These are phyloP conservation scores for Talaromyces adpressus DNA, from an alignment of 495 filamentous ascomycete genomes.

Conservation along the genomic window DNA sequence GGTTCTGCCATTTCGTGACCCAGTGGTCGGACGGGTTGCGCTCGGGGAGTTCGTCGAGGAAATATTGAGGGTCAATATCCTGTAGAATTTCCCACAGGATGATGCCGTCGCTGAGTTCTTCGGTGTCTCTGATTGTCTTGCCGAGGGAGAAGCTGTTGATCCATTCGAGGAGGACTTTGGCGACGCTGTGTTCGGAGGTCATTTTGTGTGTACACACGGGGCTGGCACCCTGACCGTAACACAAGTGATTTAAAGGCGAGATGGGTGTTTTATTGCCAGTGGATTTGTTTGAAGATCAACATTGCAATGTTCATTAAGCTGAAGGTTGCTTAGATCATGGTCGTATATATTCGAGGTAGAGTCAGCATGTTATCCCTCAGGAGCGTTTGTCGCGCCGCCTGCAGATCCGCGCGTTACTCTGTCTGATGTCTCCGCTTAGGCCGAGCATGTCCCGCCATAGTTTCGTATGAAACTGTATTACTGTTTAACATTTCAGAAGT, in stretches of 20 bases:
- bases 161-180: constrained; percentile 52
- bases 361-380: neutral
- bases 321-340: neutral
- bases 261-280: neutral
- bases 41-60: constrained; percentile 54
- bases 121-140: constrained; percentile 38
- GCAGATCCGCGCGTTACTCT: constrained; percentile 1
- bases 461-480: neutral
- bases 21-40: constrained; percentile 43
- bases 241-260: neutral
- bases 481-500: neutral
- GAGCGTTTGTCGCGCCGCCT: neutral
- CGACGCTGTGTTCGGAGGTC: constrained; percentile 38
- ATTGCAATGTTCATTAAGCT: neutral
- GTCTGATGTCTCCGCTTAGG: neutral
- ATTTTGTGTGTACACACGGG: constrained; percentile 17
- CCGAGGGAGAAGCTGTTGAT: constrained; percentile 47
- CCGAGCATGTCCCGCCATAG: neutral
- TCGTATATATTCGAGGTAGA: neutral
- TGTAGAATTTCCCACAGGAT: constrained; percentile 64
- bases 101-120: constrained; percentile 68
- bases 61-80: constrained; percentile 62
- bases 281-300: neutral
- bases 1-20: constrained; percentile 48
- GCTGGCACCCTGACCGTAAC: neutral